Base-by-base conservation (phyloP, 257 asterid species). In the Salvia hispanica region DNA sequence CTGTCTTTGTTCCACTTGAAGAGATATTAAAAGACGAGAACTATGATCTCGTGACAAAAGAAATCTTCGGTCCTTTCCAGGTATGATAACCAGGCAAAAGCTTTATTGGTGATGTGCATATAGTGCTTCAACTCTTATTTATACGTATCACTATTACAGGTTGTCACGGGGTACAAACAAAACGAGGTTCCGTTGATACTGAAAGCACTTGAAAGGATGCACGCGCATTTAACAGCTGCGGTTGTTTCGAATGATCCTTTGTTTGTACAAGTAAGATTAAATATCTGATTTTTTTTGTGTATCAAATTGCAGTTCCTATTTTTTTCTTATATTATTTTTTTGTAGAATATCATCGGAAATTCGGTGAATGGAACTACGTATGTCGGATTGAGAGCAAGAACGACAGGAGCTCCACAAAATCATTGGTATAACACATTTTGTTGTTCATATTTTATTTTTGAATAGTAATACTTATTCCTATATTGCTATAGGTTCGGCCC, bases 61-160 rank as follows among this genome's bases (percentile, higher is more conserved):
- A 94, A 81, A 85, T 87, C 10, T 94, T 91, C 50, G 99, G 99
- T 10, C 97, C 99, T 5, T 91, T 94, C 80, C 97, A 91, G 95
- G 99, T 91, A 84, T 25, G 31, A 25, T 25, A 25, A 25, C 31
- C 2, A 25, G 39, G 39, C 2, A 34, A 34, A 34, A 34, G 39
- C 39, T 34, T 34, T 34, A 34, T 0, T 34, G 39, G 39, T 34
- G 6, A 25, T 25, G 31, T 34, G 6, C 39, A 34, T 0, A 0
- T 34, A 34, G 39, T 5, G 39, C 5, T 34, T 34, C 6, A 34
- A 34, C 39, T 34, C 39, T 34, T 34, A 34, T 34, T 34, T 5
- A 34, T 34, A 34, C 6, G 39, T 34, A 34, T 34, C 39, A 34
- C 39, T 1, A 40, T 2, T 40, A 7, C 45, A 40, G 45, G 79